Evolutionary conservation across 495 filamentous ascomycete genomes (phyloP), one percentile per base, ranked within the genome.

Genomic region (Penicillium cosmopolitanum): DNA sequence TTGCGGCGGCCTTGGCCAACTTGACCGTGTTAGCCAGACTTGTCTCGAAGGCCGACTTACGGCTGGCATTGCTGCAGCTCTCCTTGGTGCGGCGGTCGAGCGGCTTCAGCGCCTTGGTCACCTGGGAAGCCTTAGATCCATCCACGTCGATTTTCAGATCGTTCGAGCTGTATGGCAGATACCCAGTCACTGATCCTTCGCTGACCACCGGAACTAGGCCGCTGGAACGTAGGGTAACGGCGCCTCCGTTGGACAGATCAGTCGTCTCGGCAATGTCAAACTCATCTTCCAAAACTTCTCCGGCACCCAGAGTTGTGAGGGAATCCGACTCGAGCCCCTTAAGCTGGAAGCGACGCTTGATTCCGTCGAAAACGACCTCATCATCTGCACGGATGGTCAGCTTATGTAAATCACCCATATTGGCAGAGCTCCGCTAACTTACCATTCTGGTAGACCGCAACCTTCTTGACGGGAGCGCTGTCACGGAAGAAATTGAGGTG

Each of bases 401-500:
- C 9, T 35, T n/a, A 18, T 35, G 8, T 0, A 8, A 15, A 4
- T 15, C 28, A 31, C 28, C 4, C 28, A 31, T 7, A 31, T 25
- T 7, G 12, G 6, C 1, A 40, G 15, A 16, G 12, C 28, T 5
- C 15, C 28, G 11, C 36, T 38, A 34, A 76, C 73, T 64, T 76
- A 82, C 83, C 70, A 52, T 80, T 73, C 53, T 79, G 74, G 69
- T 73, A 86, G 43, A 89, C 73, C 15, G 67, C 65, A 35, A 87
- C 79, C 77, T 89, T 89, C 75, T 89, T 78, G 6, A 88, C 82
- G 0, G 85, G 78, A 8, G 75, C 73, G 28, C 67, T 67, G 55
- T 88, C 85, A 18, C 84, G 71, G 73, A 89, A 82, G 56, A 85
- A 85, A 51, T 87, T 87, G 31, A 82, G 77, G 66, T 84, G 85